Evolutionary conservation across 2,329 filamentous ascomycete genomes (phyloP).

Genomic region (Trichoderma gracile): DNA sequence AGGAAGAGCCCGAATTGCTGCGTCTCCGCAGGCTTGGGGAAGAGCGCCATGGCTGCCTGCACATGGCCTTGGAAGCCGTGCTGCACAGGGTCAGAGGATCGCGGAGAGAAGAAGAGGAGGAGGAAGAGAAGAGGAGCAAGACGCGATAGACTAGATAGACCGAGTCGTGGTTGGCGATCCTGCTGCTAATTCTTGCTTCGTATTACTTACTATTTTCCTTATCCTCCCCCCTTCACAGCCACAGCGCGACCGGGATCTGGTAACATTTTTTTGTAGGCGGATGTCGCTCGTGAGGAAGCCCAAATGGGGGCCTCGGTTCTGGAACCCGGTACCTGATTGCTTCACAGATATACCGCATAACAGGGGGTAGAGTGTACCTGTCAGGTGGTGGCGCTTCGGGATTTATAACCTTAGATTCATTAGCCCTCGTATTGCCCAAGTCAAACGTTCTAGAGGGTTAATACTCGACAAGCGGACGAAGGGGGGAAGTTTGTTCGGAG

Average conservation of each 20-base stretch:
- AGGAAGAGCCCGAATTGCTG: constrained; percentile 29
- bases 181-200: neutral
- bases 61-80: constrained; percentile 17
- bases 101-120: no score
- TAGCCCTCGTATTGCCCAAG: neutral
- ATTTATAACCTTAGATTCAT: neutral
- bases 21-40: constrained; percentile 23
- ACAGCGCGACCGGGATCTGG: constrained; percentile 6
- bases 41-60: constrained; percentile 22
- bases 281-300: constrained; percentile 7
- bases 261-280: neutral
- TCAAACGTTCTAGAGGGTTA: neutral
- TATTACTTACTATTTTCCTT: neutral
- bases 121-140: neutral
- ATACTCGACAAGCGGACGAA: no score
- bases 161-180: neutral
- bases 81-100: neutral
- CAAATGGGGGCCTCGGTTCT: neutral
- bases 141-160: neutral
- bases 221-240: constrained; percentile 3
- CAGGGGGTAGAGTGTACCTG: neutral
- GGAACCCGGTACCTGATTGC: neutral
- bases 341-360: rapidly evolving
- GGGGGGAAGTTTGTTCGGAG: no score
- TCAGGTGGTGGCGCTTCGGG: neutral